phyloP scores from a whole-genome alignment of 345 rosid genomes.

The Bretschneidera sinensis region DNA sequence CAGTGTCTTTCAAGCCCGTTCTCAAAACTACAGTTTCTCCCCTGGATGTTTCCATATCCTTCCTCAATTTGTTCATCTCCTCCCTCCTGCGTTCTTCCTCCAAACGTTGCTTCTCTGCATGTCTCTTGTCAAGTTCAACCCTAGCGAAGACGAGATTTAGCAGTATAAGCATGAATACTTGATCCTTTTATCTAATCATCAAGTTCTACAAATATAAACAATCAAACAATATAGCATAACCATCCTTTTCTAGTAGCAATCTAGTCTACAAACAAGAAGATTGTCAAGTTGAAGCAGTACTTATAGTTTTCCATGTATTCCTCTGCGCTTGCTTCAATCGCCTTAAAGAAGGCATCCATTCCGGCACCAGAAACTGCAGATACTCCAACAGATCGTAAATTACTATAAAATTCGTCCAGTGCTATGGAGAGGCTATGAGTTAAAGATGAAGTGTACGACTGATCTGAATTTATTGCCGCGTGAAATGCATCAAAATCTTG shows the following conservation, averaged over 20 bases:
- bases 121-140: slow-evolving; percentile 76
- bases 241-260: not conserved
- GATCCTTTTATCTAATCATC: not conserved
- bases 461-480: slow-evolving; percentile 55
- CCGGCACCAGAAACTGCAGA: slow-evolving; percentile 84
- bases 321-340: slow-evolving; percentile 63
- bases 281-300: slow-evolving; percentile 28
- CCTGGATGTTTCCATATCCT: slow-evolving; percentile 63
- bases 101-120: slow-evolving; percentile 62
- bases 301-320: slow-evolving; percentile 74
- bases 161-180: not conserved
- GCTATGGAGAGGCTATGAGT: slow-evolving; percentile 65
- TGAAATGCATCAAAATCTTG: slow-evolving; percentile 76
- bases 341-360: slow-evolving; percentile 64
- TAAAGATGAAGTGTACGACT: slow-evolving; percentile 54
- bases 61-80: slow-evolving; percentile 61
- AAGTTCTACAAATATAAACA: not conserved
- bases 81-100: slow-evolving; percentile 56
- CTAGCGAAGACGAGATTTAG: slow-evolving; percentile 22
- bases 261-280: not conserved
- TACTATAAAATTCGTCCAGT: slow-evolving; percentile 65
- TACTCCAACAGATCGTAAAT: slow-evolving; percentile 68
- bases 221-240: not conserved
- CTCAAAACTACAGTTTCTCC: slow-evolving; percentile 68
- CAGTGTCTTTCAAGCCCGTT: slow-evolving; percentile 54